These are phyloP conservation scores for Nelumbo lutea DNA, from an alignment of 164 flowering plant genomes.

Conservation along the genomic window DNA sequence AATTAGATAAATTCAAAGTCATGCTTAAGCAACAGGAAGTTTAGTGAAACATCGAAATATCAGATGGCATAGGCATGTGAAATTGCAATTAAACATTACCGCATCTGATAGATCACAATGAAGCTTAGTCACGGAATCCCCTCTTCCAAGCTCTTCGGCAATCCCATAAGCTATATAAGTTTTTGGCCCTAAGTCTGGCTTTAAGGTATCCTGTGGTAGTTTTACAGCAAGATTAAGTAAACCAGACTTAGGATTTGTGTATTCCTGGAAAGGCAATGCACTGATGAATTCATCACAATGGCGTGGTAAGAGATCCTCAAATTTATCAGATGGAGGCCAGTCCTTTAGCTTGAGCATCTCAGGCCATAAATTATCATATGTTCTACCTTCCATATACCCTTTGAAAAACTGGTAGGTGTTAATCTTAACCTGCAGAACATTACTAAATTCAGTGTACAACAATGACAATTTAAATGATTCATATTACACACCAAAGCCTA, in stretches of 20 bases:
- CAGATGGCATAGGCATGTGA: background rate
- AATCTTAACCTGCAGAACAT: conserved; percentile 58
- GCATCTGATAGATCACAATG: conserved; percentile 93
- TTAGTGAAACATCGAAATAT: background rate
- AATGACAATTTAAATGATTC: too few relatives aligned
- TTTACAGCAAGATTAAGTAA: conserved; percentile 70
- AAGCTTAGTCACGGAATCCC: conserved; percentile 92
- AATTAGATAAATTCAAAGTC: too few relatives aligned
- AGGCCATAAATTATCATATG: conserved; percentile 64
- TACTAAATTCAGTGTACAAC: background rate
- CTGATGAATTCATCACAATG: conserved; percentile 79
- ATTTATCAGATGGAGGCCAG: conserved; percentile 88
- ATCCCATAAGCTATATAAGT: conserved; percentile 30
- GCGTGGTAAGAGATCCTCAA: conserved; percentile 79
- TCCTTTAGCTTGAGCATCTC: conserved; percentile 92
- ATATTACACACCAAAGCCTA: too few relatives aligned
- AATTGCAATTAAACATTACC: conserved; percentile 32
- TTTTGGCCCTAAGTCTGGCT: conserved; percentile 95
- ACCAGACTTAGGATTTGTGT: conserved; percentile 64
- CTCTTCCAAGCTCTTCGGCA: conserved; percentile 78
- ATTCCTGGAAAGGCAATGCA: conserved; percentile 76
- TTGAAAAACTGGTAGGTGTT: conserved; percentile 53
- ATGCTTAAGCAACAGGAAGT: background rate
- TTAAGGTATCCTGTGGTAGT: conserved; percentile 51
- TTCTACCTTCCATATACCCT: conserved; percentile 69